These are phyloP conservation scores for Rhizophora mangle DNA, from an alignment of 345 rosid genomes.

Conservation along the genomic window DNA sequence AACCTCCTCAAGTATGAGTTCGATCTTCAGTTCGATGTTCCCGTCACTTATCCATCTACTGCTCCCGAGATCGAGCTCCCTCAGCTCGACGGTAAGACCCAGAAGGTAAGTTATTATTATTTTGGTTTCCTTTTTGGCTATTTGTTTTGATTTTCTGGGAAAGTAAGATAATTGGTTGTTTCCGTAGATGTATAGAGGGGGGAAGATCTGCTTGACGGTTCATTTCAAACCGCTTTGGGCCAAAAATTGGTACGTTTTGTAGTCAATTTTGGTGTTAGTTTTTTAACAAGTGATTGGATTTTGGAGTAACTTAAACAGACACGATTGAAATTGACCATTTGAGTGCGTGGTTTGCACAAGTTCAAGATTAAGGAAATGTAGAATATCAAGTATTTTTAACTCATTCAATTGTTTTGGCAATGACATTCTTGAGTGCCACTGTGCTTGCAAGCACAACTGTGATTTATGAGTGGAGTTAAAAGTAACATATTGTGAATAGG, in stretches of 20 bases:
- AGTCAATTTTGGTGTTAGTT: neutral
- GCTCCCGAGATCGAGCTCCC: slow-evolving; percentile 95
- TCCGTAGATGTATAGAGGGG: slow-evolving; percentile 94
- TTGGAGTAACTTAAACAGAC: neutral
- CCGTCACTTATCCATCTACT: slow-evolving; percentile 85
- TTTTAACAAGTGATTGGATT: neutral
- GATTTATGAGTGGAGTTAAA: no score
- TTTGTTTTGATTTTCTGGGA: no score
- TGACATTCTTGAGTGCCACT: neutral
- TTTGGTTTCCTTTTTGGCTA: no score
- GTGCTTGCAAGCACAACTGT: no score
- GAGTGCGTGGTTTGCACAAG: neutral
- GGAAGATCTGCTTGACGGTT: slow-evolving; percentile 95
- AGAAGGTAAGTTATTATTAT: slow-evolving; percentile 45
- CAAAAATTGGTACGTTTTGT: slow-evolving; percentile 63
- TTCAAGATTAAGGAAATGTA: neutral
- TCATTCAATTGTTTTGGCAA: neutral
- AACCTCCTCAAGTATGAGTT: slow-evolving; percentile 93
- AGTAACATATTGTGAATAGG: no score
- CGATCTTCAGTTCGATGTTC: slow-evolving; percentile 90
- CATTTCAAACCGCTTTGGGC: slow-evolving; percentile 99
- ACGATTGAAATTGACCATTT: no score
- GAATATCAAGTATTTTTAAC: no score
- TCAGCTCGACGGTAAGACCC: slow-evolving; percentile 89
- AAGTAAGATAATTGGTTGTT: neutral